Evolutionary conservation across 2,329 filamentous ascomycete genomes (phyloP).

Genomic region (Talaromyces sp.): DNA sequence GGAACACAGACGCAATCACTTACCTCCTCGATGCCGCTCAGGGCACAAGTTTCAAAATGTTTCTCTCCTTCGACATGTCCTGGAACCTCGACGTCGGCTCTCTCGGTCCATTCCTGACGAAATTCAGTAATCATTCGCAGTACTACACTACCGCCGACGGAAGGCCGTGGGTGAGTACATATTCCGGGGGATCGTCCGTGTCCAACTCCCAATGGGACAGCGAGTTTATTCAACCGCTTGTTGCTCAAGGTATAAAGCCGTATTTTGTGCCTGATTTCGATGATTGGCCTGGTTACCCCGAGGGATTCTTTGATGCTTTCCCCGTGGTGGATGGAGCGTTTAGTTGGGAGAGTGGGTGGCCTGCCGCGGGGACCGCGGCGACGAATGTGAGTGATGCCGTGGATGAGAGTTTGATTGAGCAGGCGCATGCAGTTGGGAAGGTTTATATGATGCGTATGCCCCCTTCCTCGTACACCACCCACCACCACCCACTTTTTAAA

Average conservation of each 20-base stretch:
- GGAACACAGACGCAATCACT: conserved; percentile 16
- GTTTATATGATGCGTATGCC: conserved; percentile 19
- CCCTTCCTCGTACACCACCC: too few species aligned
- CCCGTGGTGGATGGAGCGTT: conserved; percentile 15
- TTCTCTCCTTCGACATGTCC: conserved; percentile 19
- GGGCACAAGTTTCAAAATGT: conserved; percentile 14
- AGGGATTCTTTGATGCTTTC: conserved; percentile 12
- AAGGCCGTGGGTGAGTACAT: conserved; percentile 17
- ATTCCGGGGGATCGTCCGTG: background rate
- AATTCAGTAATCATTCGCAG: conserved; percentile 13
- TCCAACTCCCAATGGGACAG: background rate
- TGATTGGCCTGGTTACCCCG: conserved; percentile 11
- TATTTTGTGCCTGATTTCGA: conserved; percentile 17
- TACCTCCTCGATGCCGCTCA: conserved; percentile 9
- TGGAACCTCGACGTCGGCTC: conserved; percentile 3
- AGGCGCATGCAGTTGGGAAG: conserved; percentile 14
- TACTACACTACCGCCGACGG: conserved; percentile 17
- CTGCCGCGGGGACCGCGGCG: background rate
- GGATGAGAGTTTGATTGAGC: conserved; percentile 4
- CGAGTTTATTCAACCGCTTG: conserved; percentile 1
- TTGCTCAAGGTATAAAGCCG: background rate
- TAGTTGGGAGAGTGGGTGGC: conserved; percentile 18
- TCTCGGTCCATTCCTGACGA: conserved; percentile 3
- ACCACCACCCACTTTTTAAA: too few species aligned
- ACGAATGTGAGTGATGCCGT: conserved; percentile 14